These are phyloP conservation scores for Phanerochaete carnosa DNA, from an alignment of 768 basidiomycete species.

Conservation along the genomic window DNA sequence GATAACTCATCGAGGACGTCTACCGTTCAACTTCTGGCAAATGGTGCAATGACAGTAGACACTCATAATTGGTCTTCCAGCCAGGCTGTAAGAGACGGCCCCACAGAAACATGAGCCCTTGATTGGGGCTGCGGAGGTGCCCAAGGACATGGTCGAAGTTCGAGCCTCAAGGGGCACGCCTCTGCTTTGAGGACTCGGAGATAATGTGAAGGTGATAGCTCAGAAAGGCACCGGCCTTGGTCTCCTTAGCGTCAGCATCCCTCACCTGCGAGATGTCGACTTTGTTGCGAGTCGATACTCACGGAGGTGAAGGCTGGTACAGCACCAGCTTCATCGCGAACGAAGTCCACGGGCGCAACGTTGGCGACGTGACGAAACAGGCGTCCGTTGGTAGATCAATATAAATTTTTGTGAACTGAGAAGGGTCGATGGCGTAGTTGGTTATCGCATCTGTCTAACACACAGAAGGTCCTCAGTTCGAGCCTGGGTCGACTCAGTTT, in stretches of 20 bases:
- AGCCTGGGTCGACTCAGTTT: constrained; percentile 48
- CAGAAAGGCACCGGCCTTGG: background rate
- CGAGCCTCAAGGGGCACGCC: background rate
- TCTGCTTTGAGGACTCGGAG: background rate
- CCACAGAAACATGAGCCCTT: constrained; percentile 60
- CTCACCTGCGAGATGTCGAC: no score
- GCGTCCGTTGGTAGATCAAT: constrained; percentile 32
- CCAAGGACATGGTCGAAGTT: background rate
- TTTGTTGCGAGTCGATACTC: no score
- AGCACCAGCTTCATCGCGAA: no score
- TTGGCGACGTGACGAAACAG: background rate
- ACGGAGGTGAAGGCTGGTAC: no score
- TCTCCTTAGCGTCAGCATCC: no score
- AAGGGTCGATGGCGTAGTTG: constrained; percentile 69
- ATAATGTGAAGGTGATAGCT: background rate
- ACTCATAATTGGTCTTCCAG: constrained; percentile 46
- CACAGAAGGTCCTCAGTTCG: constrained; percentile 76
- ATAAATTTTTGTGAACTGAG: constrained; percentile 74
- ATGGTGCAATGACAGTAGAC: constrained; percentile 70
- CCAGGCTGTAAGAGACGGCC: constrained; percentile 43
- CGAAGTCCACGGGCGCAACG: constrained; percentile 49
- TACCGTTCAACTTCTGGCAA: constrained; percentile 63
- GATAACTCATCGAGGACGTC: background rate
- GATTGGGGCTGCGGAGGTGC: constrained; percentile 3
- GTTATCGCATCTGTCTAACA: constrained; percentile 70